Conservation (phyloP, 441 rosid species). For the Populus tomentosa region DNA sequence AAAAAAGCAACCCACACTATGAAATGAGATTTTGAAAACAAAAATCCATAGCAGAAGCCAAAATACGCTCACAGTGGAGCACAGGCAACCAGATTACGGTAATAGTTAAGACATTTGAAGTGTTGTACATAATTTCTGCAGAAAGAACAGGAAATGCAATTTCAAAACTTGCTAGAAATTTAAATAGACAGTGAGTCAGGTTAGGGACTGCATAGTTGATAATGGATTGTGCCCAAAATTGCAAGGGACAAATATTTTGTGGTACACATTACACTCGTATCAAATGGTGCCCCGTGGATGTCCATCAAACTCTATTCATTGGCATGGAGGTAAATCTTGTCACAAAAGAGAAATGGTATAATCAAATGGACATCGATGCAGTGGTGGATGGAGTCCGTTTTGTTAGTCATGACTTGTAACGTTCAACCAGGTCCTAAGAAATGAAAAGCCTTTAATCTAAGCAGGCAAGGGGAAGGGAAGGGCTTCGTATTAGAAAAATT, state of each 20-base stretch:
- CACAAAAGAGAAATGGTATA: not conserved
- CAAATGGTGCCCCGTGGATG: not conserved
- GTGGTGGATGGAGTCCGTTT: not conserved
- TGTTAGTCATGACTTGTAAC: not conserved
- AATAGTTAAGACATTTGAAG: not conserved
- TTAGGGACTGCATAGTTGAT: not conserved
- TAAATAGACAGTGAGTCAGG: not conserved
- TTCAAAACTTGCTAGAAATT: not conserved
- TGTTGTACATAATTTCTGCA: not conserved
- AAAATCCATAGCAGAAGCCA: not conserved
- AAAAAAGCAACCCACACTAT: not conserved
- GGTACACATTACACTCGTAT: not conserved
- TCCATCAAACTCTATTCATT: not conserved
- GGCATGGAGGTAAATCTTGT: not conserved
- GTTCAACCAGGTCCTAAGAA: not conserved
- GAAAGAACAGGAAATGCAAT: not conserved
- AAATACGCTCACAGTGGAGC: not conserved
- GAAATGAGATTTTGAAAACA: not conserved
- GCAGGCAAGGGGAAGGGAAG: not conserved
- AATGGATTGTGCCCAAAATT: not conserved
- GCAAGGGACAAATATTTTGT: not conserved
- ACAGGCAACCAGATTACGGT: not conserved
- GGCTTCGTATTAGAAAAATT: not conserved
- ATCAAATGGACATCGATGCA: not conserved
- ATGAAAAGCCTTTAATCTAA: not conserved